Percentiles rank a stretch among this genome's conserved stretches.
phyloP scores from a whole-genome alignment of 2,329 filamentous ascomycete genomes.

The Phoma herbarum region DNA sequence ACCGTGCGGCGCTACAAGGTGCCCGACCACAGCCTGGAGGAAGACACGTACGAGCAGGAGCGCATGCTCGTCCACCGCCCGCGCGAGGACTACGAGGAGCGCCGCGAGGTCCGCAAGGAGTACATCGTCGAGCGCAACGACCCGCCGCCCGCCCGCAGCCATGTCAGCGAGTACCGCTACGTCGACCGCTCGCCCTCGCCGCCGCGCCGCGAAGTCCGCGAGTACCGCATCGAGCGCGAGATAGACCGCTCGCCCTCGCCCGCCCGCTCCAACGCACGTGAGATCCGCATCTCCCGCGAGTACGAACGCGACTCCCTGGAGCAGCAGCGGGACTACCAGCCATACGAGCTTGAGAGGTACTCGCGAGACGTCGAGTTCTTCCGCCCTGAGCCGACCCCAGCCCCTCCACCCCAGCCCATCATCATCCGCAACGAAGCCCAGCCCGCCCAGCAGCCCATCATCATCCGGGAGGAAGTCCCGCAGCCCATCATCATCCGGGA shows the following conservation, averaged over 20 bases:
- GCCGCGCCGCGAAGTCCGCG: constrained; percentile 57
- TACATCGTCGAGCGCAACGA: constrained; percentile 52
- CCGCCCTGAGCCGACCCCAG: constrained; percentile 52
- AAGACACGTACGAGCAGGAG: constrained; percentile 57
- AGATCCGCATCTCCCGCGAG: constrained; percentile 45
- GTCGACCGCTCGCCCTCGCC: constrained; percentile 52
- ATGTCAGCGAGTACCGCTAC: constrained; percentile 51
- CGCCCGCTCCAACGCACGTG: constrained; percentile 50
- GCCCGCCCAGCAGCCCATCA: constrained; percentile 64
- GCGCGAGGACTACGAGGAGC: constrained; percentile 46
- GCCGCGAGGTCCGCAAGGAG: constrained; percentile 45
- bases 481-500: constrained; percentile 60
- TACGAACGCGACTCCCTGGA: constrained; percentile 46
- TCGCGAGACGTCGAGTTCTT: constrained; percentile 63
- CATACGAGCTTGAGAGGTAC: constrained; percentile 59
- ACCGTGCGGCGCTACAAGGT: constrained; percentile 68
- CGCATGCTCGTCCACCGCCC: constrained; percentile 55
- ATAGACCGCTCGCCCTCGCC: constrained; percentile 59
- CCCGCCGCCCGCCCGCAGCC: constrained; percentile 36
- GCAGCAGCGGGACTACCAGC: constrained; percentile 36
- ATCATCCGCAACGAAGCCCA: constrained; percentile 61
- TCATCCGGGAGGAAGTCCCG: constrained; percentile 61
- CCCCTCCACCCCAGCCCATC: constrained; percentile 50
- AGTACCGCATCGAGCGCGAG: constrained; percentile 63
- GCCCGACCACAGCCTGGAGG: constrained; percentile 56